A percentile compares a stretch with the other conserved stretches of the same genome.
Evolutionary conservation across 345 rosid genomes (phyloP).

Genomic region (Eucalyptus pauciflora): DNA sequence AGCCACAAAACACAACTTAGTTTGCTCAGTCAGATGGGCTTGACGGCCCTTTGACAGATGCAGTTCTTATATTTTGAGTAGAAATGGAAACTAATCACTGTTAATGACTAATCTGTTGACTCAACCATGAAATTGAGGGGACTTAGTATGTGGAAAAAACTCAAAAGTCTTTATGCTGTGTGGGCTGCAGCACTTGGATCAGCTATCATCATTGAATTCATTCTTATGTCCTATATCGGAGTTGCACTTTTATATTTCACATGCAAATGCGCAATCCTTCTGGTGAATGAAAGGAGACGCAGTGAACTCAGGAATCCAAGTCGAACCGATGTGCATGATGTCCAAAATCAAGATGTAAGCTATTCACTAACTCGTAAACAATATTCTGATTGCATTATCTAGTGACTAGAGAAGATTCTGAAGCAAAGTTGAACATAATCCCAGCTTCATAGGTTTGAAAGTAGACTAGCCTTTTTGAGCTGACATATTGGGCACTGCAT

Average conservation of each 20-base stretch:
- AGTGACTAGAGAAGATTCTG: not conserved
- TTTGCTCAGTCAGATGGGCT: not conserved
- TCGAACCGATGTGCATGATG: not conserved
- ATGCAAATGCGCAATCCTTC: conserved; percentile 64
- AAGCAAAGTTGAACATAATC: not conserved
- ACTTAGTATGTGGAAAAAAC: not conserved
- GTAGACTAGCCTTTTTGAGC: not conserved
- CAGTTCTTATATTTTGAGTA: not conserved
- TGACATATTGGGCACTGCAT: not conserved
- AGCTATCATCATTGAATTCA: conserved; percentile 39
- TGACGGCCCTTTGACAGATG: not conserved
- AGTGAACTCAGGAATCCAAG: not conserved
- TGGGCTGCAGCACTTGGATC: conserved; percentile 44
- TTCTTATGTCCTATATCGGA: conserved; percentile 37
- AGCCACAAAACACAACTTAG: not conserved
- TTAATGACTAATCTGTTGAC: not conserved
- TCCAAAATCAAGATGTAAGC: conserved; percentile 13
- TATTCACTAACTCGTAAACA: not conserved
- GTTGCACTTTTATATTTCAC: conserved; percentile 50
- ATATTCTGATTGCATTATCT: not conserved
- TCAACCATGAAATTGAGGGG: not conserved
- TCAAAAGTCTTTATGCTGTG: not conserved
- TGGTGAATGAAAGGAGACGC: conserved; percentile 29
- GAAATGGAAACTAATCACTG: not conserved
- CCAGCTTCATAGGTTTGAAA: not conserved